Evolutionary conservation across 179 eudicot species (phyloP), one percentile per base, ranked within the genome.

Genomic region (Drosera spatulata): DNA sequence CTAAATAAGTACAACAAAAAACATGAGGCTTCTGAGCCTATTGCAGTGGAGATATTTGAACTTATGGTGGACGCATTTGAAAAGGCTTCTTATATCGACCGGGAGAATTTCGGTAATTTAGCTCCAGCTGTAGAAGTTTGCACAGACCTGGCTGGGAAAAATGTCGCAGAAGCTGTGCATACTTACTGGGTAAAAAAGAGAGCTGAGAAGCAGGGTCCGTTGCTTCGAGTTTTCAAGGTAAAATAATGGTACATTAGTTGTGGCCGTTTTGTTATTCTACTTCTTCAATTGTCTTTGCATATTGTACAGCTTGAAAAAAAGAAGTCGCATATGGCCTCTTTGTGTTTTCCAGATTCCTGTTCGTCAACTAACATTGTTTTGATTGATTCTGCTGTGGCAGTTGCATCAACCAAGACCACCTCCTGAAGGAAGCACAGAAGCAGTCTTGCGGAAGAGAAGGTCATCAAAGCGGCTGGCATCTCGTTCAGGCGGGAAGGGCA

Each of bases 151-250:
- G 84, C 66, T 39, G 69, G 73, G 64, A 69, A 58, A 39, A 83
- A 76, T 56, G 75, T 76, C 3, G 66, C 77, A 22, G 81, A 71
- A 54, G 81, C 77, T 45, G 77, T 85, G 7, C 73, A 67, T 60
- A 64, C 65, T 66, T 86, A 84, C 69, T 93, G 95, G 96, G 40
- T 63, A 63, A 75, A 61, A 62, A 86, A 85, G 74, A 61, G 96
- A 64, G 79, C 77, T 63, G 83, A 76, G 60, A 93, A 78, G 61
- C 72, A 73, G 4, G 65, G 60, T 0, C 75, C 96, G 5, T 70
- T 89, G 60, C 61, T 78, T 39, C 79, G 67, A 71, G 79, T 84
- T 71, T 89, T 88, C 68, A 85, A 93, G 99, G 99, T 93, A 86
- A 56, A 10, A 42, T 1, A 6, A 39, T 40, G 12, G 37, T 50